These are phyloP conservation scores for Aspergillus pseudoviridinutans DNA, from an alignment of 2,329 filamentous ascomycete species.

Conservation along the genomic window DNA sequence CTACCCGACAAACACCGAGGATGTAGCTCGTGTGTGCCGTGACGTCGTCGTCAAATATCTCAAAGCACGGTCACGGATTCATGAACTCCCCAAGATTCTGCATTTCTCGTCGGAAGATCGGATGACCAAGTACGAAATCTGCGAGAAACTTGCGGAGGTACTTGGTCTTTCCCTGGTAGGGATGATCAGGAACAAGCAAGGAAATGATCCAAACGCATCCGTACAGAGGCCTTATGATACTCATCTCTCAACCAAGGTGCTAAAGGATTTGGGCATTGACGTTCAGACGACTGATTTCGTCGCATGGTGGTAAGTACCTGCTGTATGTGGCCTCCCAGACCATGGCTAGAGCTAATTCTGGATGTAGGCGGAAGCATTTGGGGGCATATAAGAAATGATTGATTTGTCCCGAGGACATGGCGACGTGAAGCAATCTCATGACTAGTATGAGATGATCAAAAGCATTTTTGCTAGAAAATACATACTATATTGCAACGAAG, in stretches of 20 bases:
- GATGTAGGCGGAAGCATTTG: constrained; percentile 29
- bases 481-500: not conserved
- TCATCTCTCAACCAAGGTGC: constrained; percentile 71
- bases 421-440: not conserved
- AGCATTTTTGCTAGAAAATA: not conserved
- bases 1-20: constrained; percentile 85
- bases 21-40: constrained; percentile 73
- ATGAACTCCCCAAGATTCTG: constrained; percentile 62
- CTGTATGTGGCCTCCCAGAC: not conserved
- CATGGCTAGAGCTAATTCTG: not conserved
- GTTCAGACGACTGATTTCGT: constrained; percentile 70
- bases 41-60: constrained; percentile 71
- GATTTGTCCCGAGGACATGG: not conserved
- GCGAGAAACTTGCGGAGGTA: constrained; percentile 70
- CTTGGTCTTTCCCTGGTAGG: constrained; percentile 68
- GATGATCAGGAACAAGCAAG: constrained; percentile 63
- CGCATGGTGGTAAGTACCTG: constrained; percentile 65
- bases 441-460: not conserved
- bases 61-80: constrained; percentile 43
- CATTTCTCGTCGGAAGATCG: constrained; percentile 85
- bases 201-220: constrained; percentile 65
- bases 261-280: constrained; percentile 71
- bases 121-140: constrained; percentile 89
- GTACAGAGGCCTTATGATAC: constrained; percentile 84
- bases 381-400: constrained; percentile 24